phyloP scores from a whole-genome alignment of 2,329 filamentous ascomycete species.

The Claviceps spartinae region DNA sequence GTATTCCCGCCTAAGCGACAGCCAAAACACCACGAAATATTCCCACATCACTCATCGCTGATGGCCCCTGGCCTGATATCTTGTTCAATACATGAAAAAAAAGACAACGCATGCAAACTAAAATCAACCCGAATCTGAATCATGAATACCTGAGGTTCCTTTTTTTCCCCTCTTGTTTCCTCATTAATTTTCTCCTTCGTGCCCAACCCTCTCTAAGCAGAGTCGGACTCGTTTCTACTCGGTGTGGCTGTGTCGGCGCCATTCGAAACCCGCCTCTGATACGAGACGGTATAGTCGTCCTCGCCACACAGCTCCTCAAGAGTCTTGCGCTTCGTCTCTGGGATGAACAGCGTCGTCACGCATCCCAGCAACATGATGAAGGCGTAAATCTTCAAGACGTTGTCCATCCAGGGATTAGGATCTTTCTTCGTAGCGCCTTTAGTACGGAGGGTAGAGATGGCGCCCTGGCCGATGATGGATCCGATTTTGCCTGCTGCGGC shows the following conservation, averaged over 20 bases:
- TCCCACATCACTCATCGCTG: too few relatives aligned
- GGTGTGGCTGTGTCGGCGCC: not conserved
- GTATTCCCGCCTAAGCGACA: too few relatives aligned
- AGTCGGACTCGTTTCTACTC: constrained; percentile 4
- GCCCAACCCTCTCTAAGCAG: not conserved
- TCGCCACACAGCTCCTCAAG: constrained; percentile 46
- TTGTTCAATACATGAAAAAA: not conserved
- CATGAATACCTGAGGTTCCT: too few relatives aligned
- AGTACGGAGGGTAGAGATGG: constrained; percentile 40
- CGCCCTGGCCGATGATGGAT: constrained; percentile 43
- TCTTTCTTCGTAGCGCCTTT: constrained; percentile 25
- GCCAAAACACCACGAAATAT: too few relatives aligned
- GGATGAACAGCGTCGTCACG: constrained; percentile 55
- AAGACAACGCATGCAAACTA: not conserved
- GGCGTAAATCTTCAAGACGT: constrained; percentile 62
- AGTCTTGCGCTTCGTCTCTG: constrained; percentile 62
- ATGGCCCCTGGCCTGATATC: too few relatives aligned
- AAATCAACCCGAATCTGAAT: too few relatives aligned
- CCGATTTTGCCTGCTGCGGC: constrained; percentile 42
- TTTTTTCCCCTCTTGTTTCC: not conserved
- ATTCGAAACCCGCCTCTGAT: not conserved
- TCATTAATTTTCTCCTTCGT: not conserved
- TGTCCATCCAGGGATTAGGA: constrained; percentile 54
- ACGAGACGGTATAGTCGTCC: constrained; percentile 17
- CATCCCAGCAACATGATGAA: constrained; percentile 65